Conservation (phyloP, 176 grass and related monocot genomes). For the Themeda triandra region DNA sequence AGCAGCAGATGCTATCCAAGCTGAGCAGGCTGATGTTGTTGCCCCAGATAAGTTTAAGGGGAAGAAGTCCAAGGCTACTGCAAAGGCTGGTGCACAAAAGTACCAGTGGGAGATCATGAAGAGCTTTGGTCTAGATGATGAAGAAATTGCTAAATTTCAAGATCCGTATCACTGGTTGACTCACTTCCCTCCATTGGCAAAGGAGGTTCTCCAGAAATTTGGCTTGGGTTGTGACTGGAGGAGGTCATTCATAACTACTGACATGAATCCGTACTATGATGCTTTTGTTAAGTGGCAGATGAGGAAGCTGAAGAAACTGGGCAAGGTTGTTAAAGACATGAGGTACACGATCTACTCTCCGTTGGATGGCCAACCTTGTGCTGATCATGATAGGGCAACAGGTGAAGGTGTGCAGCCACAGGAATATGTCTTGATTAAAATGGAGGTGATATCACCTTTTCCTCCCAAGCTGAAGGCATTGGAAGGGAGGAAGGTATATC, state of each 20-base stretch:
- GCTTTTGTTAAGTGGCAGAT: conserved; percentile 85
- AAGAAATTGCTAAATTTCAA: conserved; percentile 63
- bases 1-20: neutral
- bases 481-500: conserved; percentile 63
- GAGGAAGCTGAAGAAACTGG: conserved; percentile 59
- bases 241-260: conserved; percentile 71
- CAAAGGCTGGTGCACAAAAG: conserved; percentile 53
- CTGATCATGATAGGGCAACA: conserved; percentile 67
- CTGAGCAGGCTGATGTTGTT: neutral
- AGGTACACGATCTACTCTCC: conserved; percentile 78
- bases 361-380: conserved; percentile 80
- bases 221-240: conserved; percentile 73
- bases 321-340: conserved; percentile 77
- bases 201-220: conserved; percentile 63
- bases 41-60: conserved; percentile 65
- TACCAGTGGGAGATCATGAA: conserved; percentile 87
- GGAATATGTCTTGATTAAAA: conserved; percentile 78
- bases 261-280: conserved; percentile 76
- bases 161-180: conserved; percentile 70
- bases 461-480: conserved; percentile 53
- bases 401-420: conserved; percentile 79
- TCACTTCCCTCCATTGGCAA: conserved; percentile 55
- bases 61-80: conserved; percentile 63
- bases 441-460: conserved; percentile 70
- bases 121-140: conserved; percentile 48